These are phyloP conservation scores for Solanum habrochaites DNA, from an alignment of 257 asterid species.

Conservation along the genomic window DNA sequence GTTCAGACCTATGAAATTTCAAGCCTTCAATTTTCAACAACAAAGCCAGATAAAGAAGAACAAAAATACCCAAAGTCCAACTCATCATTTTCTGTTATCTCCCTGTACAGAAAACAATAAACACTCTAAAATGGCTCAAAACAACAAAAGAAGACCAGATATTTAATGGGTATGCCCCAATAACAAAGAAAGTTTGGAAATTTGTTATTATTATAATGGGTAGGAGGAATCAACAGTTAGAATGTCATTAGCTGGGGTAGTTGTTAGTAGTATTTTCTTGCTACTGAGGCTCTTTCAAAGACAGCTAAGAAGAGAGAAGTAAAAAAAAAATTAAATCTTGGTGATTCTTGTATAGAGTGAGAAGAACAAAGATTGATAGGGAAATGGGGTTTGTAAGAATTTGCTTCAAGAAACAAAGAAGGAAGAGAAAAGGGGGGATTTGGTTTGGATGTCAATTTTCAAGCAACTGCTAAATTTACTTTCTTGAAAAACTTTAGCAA, in stretches of 20 bases:
- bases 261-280: slow-evolving; percentile 31
- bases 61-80: slow-evolving; percentile 9
- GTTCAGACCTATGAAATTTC: slow-evolving; percentile 23
- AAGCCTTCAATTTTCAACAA: slow-evolving; percentile 17
- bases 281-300: slow-evolving; percentile 19
- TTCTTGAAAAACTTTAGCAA: neutral
- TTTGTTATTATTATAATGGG: slow-evolving; percentile 1
- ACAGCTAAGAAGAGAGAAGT: neutral
- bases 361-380: neutral
- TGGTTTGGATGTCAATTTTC: slow-evolving; percentile 15
- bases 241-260: slow-evolving; percentile 36
- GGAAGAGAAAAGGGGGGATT: neutral
- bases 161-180: neutral
- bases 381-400: slow-evolving; percentile 10
- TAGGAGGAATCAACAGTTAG: slow-evolving; percentile 28
- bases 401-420: slow-evolving; percentile 27
- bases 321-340: slow-evolving; percentile 4
- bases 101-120: neutral
- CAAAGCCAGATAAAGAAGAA: slow-evolving; percentile 4
- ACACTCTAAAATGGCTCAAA: neutral
- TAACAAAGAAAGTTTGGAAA: neutral
- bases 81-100: slow-evolving; percentile 3
- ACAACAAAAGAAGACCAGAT: neutral
- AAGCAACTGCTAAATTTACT: slow-evolving; percentile 2
- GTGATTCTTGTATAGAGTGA: neutral